phyloP scores from a whole-genome alignment of 257 asterid species.

The Nicotiana noctiflora region DNA sequence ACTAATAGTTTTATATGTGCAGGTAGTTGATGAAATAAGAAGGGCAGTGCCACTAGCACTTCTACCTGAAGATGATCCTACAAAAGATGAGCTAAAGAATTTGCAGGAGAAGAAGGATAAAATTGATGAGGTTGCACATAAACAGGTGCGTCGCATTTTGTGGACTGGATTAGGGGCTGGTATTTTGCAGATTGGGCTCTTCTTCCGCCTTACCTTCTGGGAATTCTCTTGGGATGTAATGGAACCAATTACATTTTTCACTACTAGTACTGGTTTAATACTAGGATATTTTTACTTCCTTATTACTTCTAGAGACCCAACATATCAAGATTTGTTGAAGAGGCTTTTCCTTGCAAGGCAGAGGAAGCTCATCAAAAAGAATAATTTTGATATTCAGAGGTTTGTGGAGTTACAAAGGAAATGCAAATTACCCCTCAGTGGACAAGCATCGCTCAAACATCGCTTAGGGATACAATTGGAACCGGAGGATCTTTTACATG shows the following conservation, averaged over 20 bases:
- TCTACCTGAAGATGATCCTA: conserved; percentile 52
- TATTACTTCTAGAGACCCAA: conserved; percentile 76
- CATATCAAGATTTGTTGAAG: conserved; percentile 65
- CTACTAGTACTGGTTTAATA: conserved; percentile 60
- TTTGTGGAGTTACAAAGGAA: conserved; percentile 63
- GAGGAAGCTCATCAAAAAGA: conserved; percentile 62
- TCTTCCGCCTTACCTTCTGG: conserved; percentile 92
- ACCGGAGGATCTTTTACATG: conserved; percentile 52
- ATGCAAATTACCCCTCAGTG: conserved; percentile 36
- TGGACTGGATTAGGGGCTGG: conserved; percentile 66
- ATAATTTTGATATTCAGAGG: conserved; percentile 57
- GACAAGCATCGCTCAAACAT: conserved; percentile 38
- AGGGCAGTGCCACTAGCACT: conserved; percentile 70
- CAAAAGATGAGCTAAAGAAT: conserved; percentile 48
- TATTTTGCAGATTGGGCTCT: conserved; percentile 60
- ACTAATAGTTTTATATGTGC: not conserved
- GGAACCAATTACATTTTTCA: conserved; percentile 87
- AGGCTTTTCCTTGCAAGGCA: conserved; percentile 81
- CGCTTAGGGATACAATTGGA: conserved; percentile 40
- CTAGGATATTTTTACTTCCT: conserved; percentile 79
- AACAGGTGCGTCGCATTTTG: conserved; percentile 71
- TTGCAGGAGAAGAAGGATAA: conserved; percentile 58
- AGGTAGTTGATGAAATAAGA: conserved; percentile 82
- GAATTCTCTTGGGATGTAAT: conserved; percentile 95
- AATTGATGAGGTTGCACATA: conserved; percentile 65